These are phyloP conservation scores for Penicillium canescens DNA, from an alignment of 495 filamentous ascomycete genomes.

Conservation along the genomic window DNA sequence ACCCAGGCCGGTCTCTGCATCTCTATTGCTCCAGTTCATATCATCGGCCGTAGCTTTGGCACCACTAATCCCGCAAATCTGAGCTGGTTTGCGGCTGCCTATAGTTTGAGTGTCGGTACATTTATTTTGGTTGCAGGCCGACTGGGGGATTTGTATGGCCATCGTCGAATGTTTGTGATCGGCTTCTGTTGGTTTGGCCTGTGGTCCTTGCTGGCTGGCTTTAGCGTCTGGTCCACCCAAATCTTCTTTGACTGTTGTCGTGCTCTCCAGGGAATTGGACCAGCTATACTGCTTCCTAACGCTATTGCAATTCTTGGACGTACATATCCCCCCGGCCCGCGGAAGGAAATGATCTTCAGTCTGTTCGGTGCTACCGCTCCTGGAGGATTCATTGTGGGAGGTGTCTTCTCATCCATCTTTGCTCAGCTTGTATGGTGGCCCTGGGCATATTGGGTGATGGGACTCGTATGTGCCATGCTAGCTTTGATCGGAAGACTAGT, in stretches of 20 bases:
- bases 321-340: constrained; percentile 42
- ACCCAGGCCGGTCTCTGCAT: constrained; percentile 40
- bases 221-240: constrained; percentile 34
- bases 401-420: constrained; percentile 49
- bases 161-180: constrained; percentile 58
- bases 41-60: constrained; percentile 49
- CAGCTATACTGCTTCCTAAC: constrained; percentile 52
- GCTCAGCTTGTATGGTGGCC: constrained; percentile 58
- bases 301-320: constrained; percentile 47
- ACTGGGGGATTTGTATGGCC: constrained; percentile 64
- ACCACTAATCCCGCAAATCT: constrained; percentile 38
- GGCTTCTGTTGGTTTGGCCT: constrained; percentile 63
- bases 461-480: constrained; percentile 43
- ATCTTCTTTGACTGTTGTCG: constrained; percentile 48
- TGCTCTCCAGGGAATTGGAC: constrained; percentile 53
- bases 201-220: constrained; percentile 61
- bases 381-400: constrained; percentile 52
- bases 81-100: constrained; percentile 51
- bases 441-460: constrained; percentile 62
- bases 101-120: constrained; percentile 59
- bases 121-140: constrained; percentile 66
- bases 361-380: constrained; percentile 63
- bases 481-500: constrained; percentile 39
- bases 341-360: constrained; percentile 62
- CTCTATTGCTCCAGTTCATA: constrained; percentile 38